Percentiles rank a stretch among this genome's conserved stretches.
Evolutionary conservation across 2,329 filamentous ascomycete species (phyloP).

Genomic region (Cordyceps farinosa): DNA sequence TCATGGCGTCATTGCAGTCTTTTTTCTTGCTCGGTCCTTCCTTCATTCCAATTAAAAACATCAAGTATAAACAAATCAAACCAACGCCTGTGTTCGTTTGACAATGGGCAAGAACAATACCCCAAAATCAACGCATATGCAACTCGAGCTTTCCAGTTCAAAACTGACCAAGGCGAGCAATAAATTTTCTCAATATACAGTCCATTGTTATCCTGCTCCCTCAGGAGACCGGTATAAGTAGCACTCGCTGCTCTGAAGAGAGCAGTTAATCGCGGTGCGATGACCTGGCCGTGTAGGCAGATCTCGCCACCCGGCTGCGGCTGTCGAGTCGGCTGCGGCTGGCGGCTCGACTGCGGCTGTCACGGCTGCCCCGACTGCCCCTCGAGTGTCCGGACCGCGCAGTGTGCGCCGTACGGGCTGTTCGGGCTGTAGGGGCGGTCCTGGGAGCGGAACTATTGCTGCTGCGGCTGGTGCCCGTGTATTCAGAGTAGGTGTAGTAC

Average conservation of each 20-base stretch:
- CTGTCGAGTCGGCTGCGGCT: slow-evolving; percentile 15
- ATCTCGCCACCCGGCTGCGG: slow-evolving; percentile 22
- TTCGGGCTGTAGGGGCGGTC: slow-evolving; percentile 35
- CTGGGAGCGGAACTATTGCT: slow-evolving; percentile 46
- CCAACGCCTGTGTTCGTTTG: slow-evolving; percentile 3
- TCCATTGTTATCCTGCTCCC: background rate
- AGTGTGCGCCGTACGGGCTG: slow-evolving; percentile 25
- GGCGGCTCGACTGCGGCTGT: slow-evolving; percentile 14
- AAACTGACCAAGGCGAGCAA: background rate
- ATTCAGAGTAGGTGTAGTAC: slow-evolving; percentile 51
- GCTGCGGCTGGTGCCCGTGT: slow-evolving; percentile 41
- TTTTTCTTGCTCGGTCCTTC: background rate
- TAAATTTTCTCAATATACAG: background rate
- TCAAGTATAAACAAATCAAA: slow-evolving; percentile 1
- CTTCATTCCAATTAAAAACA: slow-evolving; percentile 4
- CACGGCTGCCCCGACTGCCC: slow-evolving; percentile 26
- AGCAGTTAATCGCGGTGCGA: slow-evolving; percentile 9
- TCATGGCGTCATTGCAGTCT: background rate
- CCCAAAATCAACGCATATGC: slow-evolving; percentile 4
- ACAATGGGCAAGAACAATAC: background rate
- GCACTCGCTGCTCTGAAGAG: background rate
- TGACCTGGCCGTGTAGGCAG: slow-evolving; percentile 30
- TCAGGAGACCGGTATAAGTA: background rate
- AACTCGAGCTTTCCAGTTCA: background rate
- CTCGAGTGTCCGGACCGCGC: slow-evolving; percentile 16